Base-by-base conservation (phyloP, 306 rosid genomes). In the Abrus pulchellus region DNA sequence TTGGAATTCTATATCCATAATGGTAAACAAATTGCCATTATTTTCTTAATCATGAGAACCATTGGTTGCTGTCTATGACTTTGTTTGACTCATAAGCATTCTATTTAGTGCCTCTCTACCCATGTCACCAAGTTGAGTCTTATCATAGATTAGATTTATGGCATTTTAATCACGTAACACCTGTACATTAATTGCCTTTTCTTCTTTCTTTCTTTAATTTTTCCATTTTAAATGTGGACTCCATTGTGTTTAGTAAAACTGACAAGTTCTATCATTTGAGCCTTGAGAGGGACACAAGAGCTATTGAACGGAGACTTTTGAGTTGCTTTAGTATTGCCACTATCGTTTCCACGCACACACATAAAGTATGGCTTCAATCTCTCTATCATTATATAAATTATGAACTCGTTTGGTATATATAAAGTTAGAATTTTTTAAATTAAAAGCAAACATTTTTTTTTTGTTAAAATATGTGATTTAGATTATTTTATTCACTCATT, bases 51-150 rank as follows among this genome's bases (percentile, higher is more conserved):
- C 81, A 72, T 43, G 77, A 57, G n/a, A 45, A 30, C 59, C 55
- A 30, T 5, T 54, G 8, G 63, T 68, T 73, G 44, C 36, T 81
- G 64, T 77, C 50, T 80, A 13, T 41, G 87, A 85, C 89, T 77
- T 64, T 32, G 30, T 74, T 83, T 85, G 87, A 84, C 87, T 66
- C 34, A 52, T 72, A 47, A 59, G n/a, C 72, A 57, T 84, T 47
- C 68, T 0, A 30, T 75, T 57, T 71, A 57, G 81, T 81, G 82
- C 74, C 11, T 20, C 34, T 77, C 69, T 68, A 28, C 3, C 20
- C 12, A 12, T 3, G 53, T 67, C 83, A 43, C 66, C 80, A 83
- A 60, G 33, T 52, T 12, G 20, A 32, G 53, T 74, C 74, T 52
- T 56, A 50, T 77, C 67, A 64, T 45, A 44, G 64, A 12, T 72